Evolutionary conservation across 768 basidiomycete genomes (phyloP).

Genomic region (Trametes villosa): DNA sequence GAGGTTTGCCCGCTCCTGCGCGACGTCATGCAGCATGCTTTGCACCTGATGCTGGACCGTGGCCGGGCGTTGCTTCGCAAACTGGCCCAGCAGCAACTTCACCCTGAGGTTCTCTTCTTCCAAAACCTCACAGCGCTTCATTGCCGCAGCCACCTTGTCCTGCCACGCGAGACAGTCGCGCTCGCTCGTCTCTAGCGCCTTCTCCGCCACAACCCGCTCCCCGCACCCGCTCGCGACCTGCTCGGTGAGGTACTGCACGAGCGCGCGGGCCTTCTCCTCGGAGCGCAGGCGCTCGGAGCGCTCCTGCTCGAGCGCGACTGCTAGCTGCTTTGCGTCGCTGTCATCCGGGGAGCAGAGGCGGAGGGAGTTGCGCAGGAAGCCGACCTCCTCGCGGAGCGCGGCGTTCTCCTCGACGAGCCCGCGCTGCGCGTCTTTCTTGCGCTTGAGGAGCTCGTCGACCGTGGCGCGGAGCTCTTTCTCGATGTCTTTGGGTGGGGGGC

Average conservation of each 20-base stretch:
- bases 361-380: constrained; percentile 10
- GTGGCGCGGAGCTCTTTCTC: constrained; percentile 15
- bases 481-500: neutral
- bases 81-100: constrained; percentile 23
- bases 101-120: constrained; percentile 30
- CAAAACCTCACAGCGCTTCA: constrained; percentile 28
- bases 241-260: constrained; percentile 19
- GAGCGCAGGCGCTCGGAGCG: constrained; percentile 10
- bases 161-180: constrained; percentile 25
- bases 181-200: constrained; percentile 17
- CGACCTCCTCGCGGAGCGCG: constrained; percentile 12
- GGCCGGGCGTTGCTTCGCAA: constrained; percentile 22
- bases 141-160: constrained; percentile 24
- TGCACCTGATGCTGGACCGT: constrained; percentile 25
- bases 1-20: constrained; percentile 13
- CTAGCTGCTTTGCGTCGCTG: constrained; percentile 1
- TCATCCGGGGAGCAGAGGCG: neutral
- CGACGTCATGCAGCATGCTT: constrained; percentile 18
- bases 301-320: constrained; percentile 13
- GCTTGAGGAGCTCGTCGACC: constrained; percentile 12
- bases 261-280: constrained; percentile 10
- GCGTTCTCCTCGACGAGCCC: constrained; percentile 13
- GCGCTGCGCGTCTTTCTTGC: constrained; percentile 9
- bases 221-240: constrained; percentile 12
- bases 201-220: constrained; percentile 7